Evolutionary conservation across 2,329 filamentous ascomycete genomes (phyloP).

Genomic region (Trichoderma citrinoviride): DNA sequence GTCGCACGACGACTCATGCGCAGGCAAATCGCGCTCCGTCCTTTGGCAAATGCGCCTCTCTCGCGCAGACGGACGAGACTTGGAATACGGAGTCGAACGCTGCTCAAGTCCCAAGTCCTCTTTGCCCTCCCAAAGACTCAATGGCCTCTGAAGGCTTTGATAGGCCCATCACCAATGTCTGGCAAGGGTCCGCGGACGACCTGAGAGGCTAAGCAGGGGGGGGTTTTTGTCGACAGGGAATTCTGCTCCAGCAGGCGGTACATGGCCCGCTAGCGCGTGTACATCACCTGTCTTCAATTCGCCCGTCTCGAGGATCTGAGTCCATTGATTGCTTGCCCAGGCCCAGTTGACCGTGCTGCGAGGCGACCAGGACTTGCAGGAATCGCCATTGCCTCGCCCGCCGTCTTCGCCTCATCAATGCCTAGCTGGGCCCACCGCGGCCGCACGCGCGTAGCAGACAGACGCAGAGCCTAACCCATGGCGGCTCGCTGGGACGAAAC

Average conservation of each 20-base stretch:
- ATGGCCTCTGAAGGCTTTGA: conserved; percentile 7
- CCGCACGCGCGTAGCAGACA: conserved; percentile 14
- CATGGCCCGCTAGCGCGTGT: conserved; percentile 19
- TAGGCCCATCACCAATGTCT: conserved; percentile 20
- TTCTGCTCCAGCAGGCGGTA: conserved; percentile 16
- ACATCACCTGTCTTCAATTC: conserved; percentile 20
- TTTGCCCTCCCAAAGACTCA: neutral
- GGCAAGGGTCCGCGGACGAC: conserved; percentile 15
- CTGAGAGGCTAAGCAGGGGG: conserved; percentile 22
- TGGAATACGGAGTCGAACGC: neutral
- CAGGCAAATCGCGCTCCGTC: neutral
- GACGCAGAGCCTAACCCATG: neutral
- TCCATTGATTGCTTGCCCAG: conserved; percentile 2
- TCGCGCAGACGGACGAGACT: neutral
- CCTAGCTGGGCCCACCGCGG: conserved; percentile 16
- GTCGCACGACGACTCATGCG: neutral
- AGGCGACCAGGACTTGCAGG: conserved; percentile 7
- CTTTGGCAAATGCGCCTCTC: neutral
- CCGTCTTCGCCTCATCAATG: conserved; percentile 14
- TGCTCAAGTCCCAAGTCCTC: neutral
- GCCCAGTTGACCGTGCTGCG: neutral
- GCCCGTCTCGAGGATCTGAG: conserved; percentile 15
- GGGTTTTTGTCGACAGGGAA: conserved; percentile 11
- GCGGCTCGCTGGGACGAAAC: conserved; percentile 9
- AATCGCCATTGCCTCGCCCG: conserved; percentile 20